Conservation (phyloP, 2,329 filamentous ascomycete genomes). For the Furcasterigmium furcatum region DNA sequence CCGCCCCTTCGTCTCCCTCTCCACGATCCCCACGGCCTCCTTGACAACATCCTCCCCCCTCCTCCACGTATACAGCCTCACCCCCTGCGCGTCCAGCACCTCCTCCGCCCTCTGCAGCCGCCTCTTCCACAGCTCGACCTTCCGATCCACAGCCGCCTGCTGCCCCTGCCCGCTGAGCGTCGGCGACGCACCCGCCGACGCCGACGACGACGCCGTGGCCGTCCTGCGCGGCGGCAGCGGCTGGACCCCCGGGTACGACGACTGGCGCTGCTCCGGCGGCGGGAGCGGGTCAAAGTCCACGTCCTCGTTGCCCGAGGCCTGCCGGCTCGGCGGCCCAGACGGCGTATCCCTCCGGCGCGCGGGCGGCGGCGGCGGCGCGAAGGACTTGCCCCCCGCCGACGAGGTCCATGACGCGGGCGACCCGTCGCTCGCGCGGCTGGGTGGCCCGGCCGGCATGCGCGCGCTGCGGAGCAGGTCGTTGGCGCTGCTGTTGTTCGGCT, state of each 20-base stretch:
- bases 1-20: slow-evolving; percentile 46
- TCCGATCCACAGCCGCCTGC: slow-evolving; percentile 53
- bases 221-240: slow-evolving; percentile 10
- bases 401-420: slow-evolving; percentile 14
- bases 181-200: slow-evolving; percentile 28
- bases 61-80: slow-evolving; percentile 71
- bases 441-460: not conserved
- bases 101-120: slow-evolving; percentile 64
- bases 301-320: slow-evolving; percentile 31
- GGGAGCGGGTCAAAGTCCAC: slow-evolving; percentile 37
- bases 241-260: slow-evolving; percentile 1
- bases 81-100: slow-evolving; percentile 59
- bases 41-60: slow-evolving; percentile 66
- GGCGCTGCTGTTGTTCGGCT: slow-evolving; percentile 16
- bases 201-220: slow-evolving; percentile 15
- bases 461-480: not conserved
- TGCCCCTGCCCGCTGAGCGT: slow-evolving; percentile 25
- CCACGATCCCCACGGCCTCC: slow-evolving; percentile 64
- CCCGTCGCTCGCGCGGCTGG: not conserved
- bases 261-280: slow-evolving; percentile 15
- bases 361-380: slow-evolving; percentile 40
- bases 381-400: slow-evolving; percentile 4
- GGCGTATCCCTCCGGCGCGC: slow-evolving; percentile 42
- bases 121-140: slow-evolving; percentile 69
- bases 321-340: slow-evolving; percentile 27